phyloP scores from a whole-genome alignment of 345 rosid species.

The Camelina sativa region DNA sequence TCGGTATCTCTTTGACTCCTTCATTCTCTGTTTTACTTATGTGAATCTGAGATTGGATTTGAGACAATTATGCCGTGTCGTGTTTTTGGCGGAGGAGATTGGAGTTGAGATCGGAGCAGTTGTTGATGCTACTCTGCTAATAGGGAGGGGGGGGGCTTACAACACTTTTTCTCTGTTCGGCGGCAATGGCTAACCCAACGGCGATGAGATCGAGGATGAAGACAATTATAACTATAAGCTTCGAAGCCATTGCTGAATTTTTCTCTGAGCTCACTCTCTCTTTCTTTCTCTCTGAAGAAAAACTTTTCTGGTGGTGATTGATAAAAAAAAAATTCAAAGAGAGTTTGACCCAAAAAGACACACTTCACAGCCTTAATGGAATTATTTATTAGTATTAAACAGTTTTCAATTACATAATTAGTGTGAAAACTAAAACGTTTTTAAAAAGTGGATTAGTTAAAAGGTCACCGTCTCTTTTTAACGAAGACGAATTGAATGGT shows the following conservation, averaged over 20 bases:
- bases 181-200: slow-evolving; percentile 90
- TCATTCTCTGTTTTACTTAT: no score
- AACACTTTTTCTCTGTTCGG: slow-evolving; percentile 95
- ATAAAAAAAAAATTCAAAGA: background rate
- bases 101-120: no score
- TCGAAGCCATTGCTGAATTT: slow-evolving; percentile 70
- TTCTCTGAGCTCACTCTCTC: slow-evolving; percentile 38
- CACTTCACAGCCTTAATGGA: no score
- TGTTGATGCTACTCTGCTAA: no score
- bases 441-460: slow-evolving; percentile 25
- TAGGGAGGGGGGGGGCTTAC: slow-evolving; percentile 51
- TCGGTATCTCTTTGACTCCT: no score
- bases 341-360: background rate
- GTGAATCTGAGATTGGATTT: no score
- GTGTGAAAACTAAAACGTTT: slow-evolving; percentile 2
- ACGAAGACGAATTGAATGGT: slow-evolving; percentile 30
- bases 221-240: slow-evolving; percentile 66
- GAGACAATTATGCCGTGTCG: no score
- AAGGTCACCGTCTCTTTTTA: slow-evolving; percentile 19
- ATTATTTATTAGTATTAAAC: background rate
- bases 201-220: slow-evolving; percentile 85
- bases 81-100: no score
- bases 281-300: background rate
- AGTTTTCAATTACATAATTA: background rate
- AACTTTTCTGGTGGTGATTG: slow-evolving; percentile 21